Conservation (phyloP, 2,329 filamentous ascomycete species). For the Colletotrichum theobromicola region DNA sequence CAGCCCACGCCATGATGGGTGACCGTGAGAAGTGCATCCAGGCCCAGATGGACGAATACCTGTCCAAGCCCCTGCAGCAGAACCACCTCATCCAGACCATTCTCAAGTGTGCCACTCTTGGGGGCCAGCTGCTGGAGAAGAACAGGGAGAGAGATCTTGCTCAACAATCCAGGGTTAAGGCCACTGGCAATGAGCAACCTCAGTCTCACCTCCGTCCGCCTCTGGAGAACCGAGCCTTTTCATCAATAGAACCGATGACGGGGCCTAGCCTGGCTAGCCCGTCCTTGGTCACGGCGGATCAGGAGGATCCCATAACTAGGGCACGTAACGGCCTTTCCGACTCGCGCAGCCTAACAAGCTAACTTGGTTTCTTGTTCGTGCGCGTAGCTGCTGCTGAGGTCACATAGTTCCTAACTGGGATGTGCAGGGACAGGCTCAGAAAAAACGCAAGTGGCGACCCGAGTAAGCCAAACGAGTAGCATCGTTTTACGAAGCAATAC, state of each 20-base stretch:
- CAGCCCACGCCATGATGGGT: constrained; percentile 97
- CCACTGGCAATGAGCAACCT: constrained; percentile 42
- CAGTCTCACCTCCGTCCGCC: constrained; percentile 43
- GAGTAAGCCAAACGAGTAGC: constrained; percentile 15
- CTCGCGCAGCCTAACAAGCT: constrained; percentile 43
- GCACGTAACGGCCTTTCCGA: constrained; percentile 50
- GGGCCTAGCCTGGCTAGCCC: constrained; percentile 66
- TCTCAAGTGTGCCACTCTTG: constrained; percentile 92
- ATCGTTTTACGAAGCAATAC: constrained; percentile 20
- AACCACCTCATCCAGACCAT: constrained; percentile 98
- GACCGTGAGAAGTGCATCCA: constrained; percentile 98
- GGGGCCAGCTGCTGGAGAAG: constrained; percentile 81
- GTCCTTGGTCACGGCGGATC: constrained; percentile 62
- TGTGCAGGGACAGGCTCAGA: constrained; percentile 25
- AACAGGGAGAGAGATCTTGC: constrained; percentile 66
- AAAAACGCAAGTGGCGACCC: constrained; percentile 24
- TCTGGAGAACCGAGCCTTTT: constrained; percentile 67
- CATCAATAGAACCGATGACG: constrained; percentile 66
- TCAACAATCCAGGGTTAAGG: constrained; percentile 55
- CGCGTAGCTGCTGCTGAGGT: constrained; percentile 22
- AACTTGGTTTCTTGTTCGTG: constrained; percentile 31
- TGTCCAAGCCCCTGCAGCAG: constrained; percentile 95
- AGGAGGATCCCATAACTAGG: constrained; percentile 62
- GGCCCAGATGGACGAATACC: constrained; percentile 98
- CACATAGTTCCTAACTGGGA: constrained; percentile 25